Evolutionary conservation across 2,329 filamentous ascomycete genomes (phyloP).

Genomic region (Alternaria triticina): DNA sequence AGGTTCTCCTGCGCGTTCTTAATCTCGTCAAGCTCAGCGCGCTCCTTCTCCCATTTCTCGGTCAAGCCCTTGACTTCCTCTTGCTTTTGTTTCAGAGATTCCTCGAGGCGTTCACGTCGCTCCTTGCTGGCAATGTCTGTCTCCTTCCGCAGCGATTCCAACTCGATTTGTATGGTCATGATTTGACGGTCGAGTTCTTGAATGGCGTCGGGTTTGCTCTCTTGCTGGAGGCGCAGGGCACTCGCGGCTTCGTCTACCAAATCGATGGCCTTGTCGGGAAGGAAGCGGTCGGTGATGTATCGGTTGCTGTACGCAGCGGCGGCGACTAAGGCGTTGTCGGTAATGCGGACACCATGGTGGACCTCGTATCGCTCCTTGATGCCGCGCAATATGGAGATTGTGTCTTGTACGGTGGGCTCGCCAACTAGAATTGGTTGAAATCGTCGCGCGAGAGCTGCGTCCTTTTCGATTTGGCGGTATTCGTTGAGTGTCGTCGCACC

Average conservation of each 20-base stretch:
- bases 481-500: constrained; percentile 93
- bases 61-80: constrained; percentile 77
- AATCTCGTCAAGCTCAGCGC: constrained; percentile 81
- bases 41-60: constrained; percentile 88
- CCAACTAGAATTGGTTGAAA: constrained; percentile 96
- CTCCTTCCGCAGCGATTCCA: constrained; percentile 93
- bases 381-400: constrained; percentile 91
- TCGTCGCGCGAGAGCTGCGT: constrained; percentile 86
- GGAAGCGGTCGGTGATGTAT: constrained; percentile 94
- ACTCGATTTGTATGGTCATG: constrained; percentile 95
- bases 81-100: constrained; percentile 75
- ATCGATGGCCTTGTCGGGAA: constrained; percentile 97
- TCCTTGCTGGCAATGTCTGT: constrained; percentile 89
- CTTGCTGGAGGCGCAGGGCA: constrained; percentile 87
- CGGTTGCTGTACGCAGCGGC: constrained; percentile 92
- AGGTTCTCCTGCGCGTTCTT: constrained; percentile 89
- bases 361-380: constrained; percentile 99
- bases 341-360: constrained; percentile 94
- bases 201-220: constrained; percentile 95
- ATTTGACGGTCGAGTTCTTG: constrained; percentile 92
- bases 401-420: constrained; percentile 89
- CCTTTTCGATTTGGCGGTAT: constrained; percentile 93
- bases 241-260: constrained; percentile 95
- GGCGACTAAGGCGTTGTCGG: constrained; percentile 87
- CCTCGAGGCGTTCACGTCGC: constrained; percentile 83